These are phyloP conservation scores for Penicillium diatomitis DNA, from an alignment of 495 filamentous ascomycete species.

Conservation along the genomic window DNA sequence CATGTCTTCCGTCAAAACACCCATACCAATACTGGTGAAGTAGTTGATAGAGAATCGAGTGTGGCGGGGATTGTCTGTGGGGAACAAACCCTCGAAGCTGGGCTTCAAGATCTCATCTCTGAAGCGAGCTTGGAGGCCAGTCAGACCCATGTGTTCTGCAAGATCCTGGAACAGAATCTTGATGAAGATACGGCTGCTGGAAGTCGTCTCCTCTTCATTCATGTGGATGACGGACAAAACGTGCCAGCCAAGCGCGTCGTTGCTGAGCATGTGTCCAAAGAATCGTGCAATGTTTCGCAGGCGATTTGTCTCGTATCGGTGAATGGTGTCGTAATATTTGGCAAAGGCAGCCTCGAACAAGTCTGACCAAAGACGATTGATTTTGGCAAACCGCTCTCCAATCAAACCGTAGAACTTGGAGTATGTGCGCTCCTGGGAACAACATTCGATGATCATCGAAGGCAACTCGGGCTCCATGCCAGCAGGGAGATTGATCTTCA, in stretches of 20 bases:
- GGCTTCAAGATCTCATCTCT: constrained; percentile 69
- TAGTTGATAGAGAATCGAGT: constrained; percentile 98
- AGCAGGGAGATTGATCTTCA: constrained; percentile 82
- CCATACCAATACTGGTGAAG: constrained; percentile 96
- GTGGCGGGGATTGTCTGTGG: constrained; percentile 72
- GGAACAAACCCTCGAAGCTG: constrained; percentile 82
- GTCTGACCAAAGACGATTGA: constrained; percentile 90
- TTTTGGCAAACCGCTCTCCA: constrained; percentile 87
- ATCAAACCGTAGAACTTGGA: constrained; percentile 94
- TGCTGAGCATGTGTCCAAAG: constrained; percentile 82
- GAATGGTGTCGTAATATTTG: constrained; percentile 95
- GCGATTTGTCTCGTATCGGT: constrained; percentile 89
- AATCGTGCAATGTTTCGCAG: constrained; percentile 91
- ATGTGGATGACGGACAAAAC: constrained; percentile 74
- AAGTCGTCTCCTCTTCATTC: constrained; percentile 95
- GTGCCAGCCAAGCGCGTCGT: constrained; percentile 88
- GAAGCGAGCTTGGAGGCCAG: constrained; percentile 64
- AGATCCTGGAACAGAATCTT: constrained; percentile 96
- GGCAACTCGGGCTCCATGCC: constrained; percentile 86
- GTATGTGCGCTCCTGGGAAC: constrained; percentile 90
- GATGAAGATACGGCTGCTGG: constrained; percentile 91
- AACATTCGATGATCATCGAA: constrained; percentile 94
- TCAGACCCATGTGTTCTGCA: constrained; percentile 74
- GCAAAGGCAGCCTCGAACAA: constrained; percentile 81
- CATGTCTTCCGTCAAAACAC: constrained; percentile 90